Conservation (phyloP, 306 rosid species). For the Begonia fuchsioides region DNA sequence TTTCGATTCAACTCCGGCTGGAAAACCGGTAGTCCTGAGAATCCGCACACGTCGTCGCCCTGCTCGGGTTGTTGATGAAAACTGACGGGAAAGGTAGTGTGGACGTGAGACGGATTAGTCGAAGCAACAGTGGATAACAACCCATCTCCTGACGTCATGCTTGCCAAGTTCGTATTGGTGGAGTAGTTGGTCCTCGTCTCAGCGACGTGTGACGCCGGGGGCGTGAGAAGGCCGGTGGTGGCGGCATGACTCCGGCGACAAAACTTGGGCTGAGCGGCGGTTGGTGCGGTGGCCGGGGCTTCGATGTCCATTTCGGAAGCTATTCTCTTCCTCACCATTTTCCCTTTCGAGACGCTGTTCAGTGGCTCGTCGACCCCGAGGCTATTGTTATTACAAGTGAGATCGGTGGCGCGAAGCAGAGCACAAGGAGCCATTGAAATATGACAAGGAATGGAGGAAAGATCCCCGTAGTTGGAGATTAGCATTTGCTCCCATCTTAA, state of each 20-base stretch:
- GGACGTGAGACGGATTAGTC: slow-evolving; percentile 10
- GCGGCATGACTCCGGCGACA: slow-evolving; percentile 24
- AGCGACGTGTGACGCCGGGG: slow-evolving; percentile 5
- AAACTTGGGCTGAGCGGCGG: slow-evolving; percentile 24
- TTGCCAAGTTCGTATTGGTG: slow-evolving; percentile 41
- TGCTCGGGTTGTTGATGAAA: slow-evolving; percentile 8
- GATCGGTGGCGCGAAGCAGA: slow-evolving; percentile 20
- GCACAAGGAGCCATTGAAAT: slow-evolving; percentile 50
- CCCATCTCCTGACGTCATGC: slow-evolving; percentile 37
- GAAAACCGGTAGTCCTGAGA: slow-evolving; percentile 85
- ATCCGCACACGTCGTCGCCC: slow-evolving; percentile 51
- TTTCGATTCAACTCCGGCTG: slow-evolving; percentile 14
- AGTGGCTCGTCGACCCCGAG: background rate
- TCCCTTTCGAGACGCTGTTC: background rate
- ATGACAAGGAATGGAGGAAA: slow-evolving; percentile 6
- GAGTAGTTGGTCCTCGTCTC: slow-evolving; percentile 51
- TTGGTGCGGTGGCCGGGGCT: background rate
- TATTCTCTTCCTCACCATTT: slow-evolving; percentile 71
- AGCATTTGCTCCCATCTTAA: no score
- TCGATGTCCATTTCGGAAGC: slow-evolving; percentile 72
- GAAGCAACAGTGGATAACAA: slow-evolving; percentile 18
- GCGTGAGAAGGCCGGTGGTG: slow-evolving; percentile 7
- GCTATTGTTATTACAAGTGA: slow-evolving; percentile 12
- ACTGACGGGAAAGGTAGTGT: slow-evolving; percentile 1
- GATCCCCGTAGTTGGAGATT: background rate